Conservation (phyloP, 768 basidiomycete genomes). For the Suillus americanus region DNA sequence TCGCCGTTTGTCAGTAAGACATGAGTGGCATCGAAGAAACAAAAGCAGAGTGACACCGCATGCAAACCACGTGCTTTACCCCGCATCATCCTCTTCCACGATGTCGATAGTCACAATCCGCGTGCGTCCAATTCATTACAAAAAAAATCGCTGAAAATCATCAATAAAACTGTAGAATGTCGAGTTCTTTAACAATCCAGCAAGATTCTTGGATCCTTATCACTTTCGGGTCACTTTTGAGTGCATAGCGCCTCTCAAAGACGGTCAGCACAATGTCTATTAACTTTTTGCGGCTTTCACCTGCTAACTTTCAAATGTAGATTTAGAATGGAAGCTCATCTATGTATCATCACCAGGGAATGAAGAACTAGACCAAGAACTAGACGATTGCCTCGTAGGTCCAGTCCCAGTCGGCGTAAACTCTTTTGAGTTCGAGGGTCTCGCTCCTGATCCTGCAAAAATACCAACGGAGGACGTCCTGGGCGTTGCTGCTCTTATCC, state of each 20-base stretch:
- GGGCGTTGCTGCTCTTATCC: conserved; percentile 94
- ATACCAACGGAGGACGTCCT: conserved; percentile 91
- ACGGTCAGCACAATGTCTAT: conserved; percentile 46
- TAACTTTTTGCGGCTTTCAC: background rate
- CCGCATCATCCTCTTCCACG: background rate
- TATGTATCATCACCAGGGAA: conserved; percentile 94
- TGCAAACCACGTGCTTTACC: conserved; percentile 10
- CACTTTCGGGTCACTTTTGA: conserved; percentile 96
- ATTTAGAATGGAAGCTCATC: conserved; percentile 97
- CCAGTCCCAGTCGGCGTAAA: conserved; percentile 97
- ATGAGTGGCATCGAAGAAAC: conserved; percentile 3
- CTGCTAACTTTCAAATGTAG: conserved; percentile 39
- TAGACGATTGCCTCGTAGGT: conserved; percentile 96
- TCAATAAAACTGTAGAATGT: conserved; percentile 55
- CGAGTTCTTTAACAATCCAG: conserved; percentile 91
- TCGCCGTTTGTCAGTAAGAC: background rate
- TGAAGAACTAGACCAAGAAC: conserved; percentile 92
- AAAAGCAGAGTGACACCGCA: conserved; percentile 11
- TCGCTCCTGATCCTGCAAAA: conserved; percentile 76
- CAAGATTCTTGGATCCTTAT: conserved; percentile 88
- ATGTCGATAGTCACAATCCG: conserved; percentile 76
- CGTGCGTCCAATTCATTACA: conserved; percentile 36
- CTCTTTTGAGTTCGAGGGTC: conserved; percentile 94
- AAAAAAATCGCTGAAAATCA: background rate
- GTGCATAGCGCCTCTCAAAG: conserved; percentile 87